Evolutionary conservation across 345 rosid genomes (phyloP).

Genomic region (Salix exigua): DNA sequence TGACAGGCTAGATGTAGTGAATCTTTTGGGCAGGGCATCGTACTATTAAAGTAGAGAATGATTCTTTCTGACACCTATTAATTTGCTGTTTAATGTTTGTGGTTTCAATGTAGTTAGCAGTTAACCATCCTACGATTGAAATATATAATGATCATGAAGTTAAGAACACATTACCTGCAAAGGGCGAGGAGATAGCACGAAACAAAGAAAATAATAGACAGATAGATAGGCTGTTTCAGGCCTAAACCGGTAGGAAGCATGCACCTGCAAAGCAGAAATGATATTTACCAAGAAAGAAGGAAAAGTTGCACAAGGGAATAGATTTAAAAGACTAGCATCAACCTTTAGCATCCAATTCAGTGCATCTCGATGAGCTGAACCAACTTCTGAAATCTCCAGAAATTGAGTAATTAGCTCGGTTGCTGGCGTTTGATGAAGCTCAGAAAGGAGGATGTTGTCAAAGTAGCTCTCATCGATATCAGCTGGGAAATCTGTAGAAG

Average conservation of each 20-base stretch:
- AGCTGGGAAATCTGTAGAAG: background rate
- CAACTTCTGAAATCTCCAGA: slow-evolving; percentile 11
- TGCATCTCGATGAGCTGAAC: slow-evolving; percentile 26
- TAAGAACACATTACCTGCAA: slow-evolving; percentile 16
- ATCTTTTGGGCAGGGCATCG: background rate
- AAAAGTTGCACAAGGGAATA: background rate
- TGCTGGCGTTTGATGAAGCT: slow-evolving; percentile 27
- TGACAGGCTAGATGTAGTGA: background rate
- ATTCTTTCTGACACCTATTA: background rate
- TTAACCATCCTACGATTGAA: too few species aligned
- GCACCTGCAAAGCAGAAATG: slow-evolving; percentile 18
- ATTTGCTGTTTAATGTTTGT: too few species aligned
- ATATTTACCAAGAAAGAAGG: background rate
- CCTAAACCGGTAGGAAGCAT: slow-evolving; percentile 23
- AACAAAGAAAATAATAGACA: slow-evolving; percentile 37
- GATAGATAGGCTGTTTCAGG: slow-evolving; percentile 33
- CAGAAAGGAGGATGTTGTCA: slow-evolving; percentile 19
- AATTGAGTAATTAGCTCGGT: background rate
- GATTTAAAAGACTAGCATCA: background rate
- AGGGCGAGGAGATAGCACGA: slow-evolving; percentile 16
- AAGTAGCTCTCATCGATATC: slow-evolving; percentile 20
- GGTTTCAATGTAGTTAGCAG: too few species aligned
- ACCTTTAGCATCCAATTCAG: slow-evolving; percentile 42
- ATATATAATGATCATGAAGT: too few species aligned
- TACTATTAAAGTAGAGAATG: background rate